Percentiles rank a stretch among this genome's conserved stretches.
These are phyloP conservation scores for Ogataea paraovalis DNA, from an alignment of 805 yeast species.

Conservation along the genomic window DNA sequence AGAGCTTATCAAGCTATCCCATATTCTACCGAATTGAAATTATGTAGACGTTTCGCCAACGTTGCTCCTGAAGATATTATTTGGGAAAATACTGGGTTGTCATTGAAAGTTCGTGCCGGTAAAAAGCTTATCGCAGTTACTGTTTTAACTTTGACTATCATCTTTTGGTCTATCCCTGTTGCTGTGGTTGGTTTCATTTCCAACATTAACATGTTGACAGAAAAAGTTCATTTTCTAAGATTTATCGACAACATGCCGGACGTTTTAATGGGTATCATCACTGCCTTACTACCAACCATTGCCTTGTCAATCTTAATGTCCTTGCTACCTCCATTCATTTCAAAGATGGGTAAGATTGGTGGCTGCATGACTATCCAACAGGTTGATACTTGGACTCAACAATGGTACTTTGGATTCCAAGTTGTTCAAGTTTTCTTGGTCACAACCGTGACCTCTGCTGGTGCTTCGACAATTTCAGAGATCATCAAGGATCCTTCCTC, in stretches of 20 bases:
- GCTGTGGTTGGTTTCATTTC: conserved; percentile 96
- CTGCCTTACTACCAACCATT: conserved; percentile 83
- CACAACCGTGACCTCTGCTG: conserved; percentile 77
- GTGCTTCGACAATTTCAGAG: conserved; percentile 70
- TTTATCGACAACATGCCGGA: conserved; percentile 75
- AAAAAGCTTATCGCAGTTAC: conserved; percentile 59
- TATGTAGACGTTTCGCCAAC: conserved; percentile 52
- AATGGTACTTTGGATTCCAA: conserved; percentile 87
- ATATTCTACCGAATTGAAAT: conserved; percentile 42
- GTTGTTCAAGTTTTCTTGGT: conserved; percentile 87
- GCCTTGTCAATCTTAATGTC: conserved; percentile 80
- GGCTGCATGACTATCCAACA: conserved; percentile 71
- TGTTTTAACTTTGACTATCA: conserved; percentile 60
- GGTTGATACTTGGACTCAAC: conserved; percentile 78
- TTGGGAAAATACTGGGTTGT: conserved; percentile 72
- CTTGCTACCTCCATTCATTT: conserved; percentile 79
- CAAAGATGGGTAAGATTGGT: conserved; percentile 66
- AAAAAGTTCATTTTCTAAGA: conserved; percentile 65
- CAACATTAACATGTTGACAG: conserved; percentile 71
- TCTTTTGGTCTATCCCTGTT: conserved; percentile 96
- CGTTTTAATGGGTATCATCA: conserved; percentile 72
- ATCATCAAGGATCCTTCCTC: conserved; percentile 60
- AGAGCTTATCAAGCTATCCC: conserved; percentile 82
- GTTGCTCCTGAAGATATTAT: conserved; percentile 76
- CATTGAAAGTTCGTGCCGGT: conserved; percentile 51